Base-by-base conservation (phyloP, 1,284 basidiomycete species). In the Ceratobasidium papillatum region DNA sequence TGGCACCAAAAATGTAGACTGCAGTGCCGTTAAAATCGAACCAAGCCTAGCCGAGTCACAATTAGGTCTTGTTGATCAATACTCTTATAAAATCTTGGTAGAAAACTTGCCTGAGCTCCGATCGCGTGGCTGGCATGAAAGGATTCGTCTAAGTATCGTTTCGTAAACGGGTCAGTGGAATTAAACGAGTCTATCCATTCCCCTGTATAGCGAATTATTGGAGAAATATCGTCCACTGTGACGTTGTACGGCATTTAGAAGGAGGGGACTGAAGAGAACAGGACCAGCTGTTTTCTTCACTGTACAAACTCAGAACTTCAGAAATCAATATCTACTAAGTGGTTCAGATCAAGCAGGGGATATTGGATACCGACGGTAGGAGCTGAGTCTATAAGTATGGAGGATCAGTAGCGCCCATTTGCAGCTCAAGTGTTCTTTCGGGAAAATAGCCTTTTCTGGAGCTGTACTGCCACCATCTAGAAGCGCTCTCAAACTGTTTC, bases 1-100 rank as follows among this genome's bases (percentile, higher is more conserved):
- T 71, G 43, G 68, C 68, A 9, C 68, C 68, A 43, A 71, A 71
- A 22, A 71, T 71, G 30, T 61, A 71, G 5, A 71, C 41, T 4
- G 52, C 54, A 12, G 68, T 71, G 38, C 68, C 68, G 22, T 71
- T 71, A 22, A 71, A 71, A 3, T 11, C 12, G 22, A 71, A 59
- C 8, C 36, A 36, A 11, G 54, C 38, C 68, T 71, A n/a, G 22
- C 12, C 14, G 47, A 27, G 5, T 17, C 9, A 19, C 12, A 45
- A 14, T 43, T 25, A 43, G 3, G 11, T 7, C 34, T 2, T 2
- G 11, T 25, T 25, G 7, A 11, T 36, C n/a, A n/a, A n/a, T n/a
- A n/a, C n/a, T n/a, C n/a, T n/a, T n/a, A n/a, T n/a, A n/a, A n/a
- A n/a, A n/a, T n/a, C n/a, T n/a, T n/a, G n/a, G n/a, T n/a, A n/a